Evolutionary conservation across 176 grass and related monocot genomes (phyloP).

Genomic region (Paspalum notatum): DNA sequence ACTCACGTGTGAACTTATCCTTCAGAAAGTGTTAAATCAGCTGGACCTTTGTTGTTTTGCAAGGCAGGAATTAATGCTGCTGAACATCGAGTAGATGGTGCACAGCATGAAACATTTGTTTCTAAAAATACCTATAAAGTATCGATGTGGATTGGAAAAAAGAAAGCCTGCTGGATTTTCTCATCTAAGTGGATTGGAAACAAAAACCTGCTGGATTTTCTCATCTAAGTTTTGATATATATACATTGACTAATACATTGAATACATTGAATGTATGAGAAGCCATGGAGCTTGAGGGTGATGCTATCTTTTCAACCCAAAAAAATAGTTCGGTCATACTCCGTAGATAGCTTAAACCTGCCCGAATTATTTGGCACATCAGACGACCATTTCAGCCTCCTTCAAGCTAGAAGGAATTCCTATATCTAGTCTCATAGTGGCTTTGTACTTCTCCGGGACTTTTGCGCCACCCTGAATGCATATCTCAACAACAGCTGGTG

Average conservation of each 20-base stretch:
- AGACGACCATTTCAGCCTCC: constrained; percentile 96
- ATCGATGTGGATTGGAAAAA: not conserved
- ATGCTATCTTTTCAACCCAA: constrained; percentile 7
- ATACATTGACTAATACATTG: constrained; percentile 32
- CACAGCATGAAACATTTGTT: not conserved
- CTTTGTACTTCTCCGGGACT: constrained; percentile 81
- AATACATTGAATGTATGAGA: not conserved
- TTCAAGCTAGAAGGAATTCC: constrained; percentile 79
- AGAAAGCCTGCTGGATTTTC: not conserved
- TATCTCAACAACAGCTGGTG: constrained; percentile 90
- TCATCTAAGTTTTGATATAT: constrained; percentile 33
- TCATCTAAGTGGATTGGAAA: not conserved
- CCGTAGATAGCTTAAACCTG: not conserved
- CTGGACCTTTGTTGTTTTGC: not conserved
- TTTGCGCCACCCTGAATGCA: constrained; percentile 66
- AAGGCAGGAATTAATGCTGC: not conserved
- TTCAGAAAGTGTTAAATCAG: constrained; percentile 2
- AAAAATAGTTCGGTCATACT: not conserved
- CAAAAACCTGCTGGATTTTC: not conserved
- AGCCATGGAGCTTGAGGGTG: not conserved
- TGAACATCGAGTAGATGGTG: not conserved
- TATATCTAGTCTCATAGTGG: constrained; percentile 88
- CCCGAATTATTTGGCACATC: constrained; percentile 2
- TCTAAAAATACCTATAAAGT: not conserved
- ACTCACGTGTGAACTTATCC: constrained; percentile 1